A percentile compares a stretch with the other conserved stretches of the same genome.
phyloP scores from a whole-genome alignment of 108 stramenopile genomes.

The Chaetoceros muelleri region DNA sequence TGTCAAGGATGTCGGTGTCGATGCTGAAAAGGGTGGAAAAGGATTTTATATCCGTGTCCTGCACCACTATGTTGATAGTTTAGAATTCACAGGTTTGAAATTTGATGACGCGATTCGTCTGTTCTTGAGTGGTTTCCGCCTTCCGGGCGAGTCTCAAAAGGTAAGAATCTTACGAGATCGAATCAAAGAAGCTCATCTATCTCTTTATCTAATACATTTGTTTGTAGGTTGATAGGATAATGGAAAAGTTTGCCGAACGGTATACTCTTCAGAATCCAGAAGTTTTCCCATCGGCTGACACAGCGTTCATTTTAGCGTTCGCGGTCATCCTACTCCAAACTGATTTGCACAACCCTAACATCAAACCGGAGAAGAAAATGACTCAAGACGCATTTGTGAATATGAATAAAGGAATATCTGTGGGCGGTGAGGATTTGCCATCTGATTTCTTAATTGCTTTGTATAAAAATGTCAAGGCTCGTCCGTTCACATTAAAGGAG shows the following conservation, averaged over 20 bases:
- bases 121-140: slow-evolving; percentile 93
- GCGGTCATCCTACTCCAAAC: slow-evolving; percentile 99
- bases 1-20: slow-evolving; percentile 51
- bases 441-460: slow-evolving; percentile 84
- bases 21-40: slow-evolving; percentile 66
- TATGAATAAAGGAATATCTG: slow-evolving; percentile 94
- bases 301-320: slow-evolving; percentile 97
- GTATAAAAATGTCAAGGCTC: slow-evolving; percentile 86
- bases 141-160: slow-evolving; percentile 98
- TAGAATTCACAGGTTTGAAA: slow-evolving; percentile 78
- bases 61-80: slow-evolving; percentile 83
- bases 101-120: slow-evolving; percentile 96
- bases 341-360: slow-evolving; percentile 97
- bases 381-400: slow-evolving; percentile 86
- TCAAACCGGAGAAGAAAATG: slow-evolving; percentile 89
- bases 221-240: slow-evolving; percentile 93
- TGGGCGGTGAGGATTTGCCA: slow-evolving; percentile 88
- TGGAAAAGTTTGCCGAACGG: slow-evolving; percentile 98
- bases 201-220: not conserved
- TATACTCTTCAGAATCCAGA: slow-evolving; percentile 81
- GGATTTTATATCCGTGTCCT: slow-evolving; percentile 87
- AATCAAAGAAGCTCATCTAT: not conserved
- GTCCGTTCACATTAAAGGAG: slow-evolving; percentile 94
- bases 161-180: slow-evolving; percentile 8
- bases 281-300: slow-evolving; percentile 95